A percentile compares a stretch with the other conserved stretches of the same genome.
These are phyloP conservation scores for Linderniella brevidens DNA, from an alignment of 257 asterid genomes.

Conservation along the genomic window DNA sequence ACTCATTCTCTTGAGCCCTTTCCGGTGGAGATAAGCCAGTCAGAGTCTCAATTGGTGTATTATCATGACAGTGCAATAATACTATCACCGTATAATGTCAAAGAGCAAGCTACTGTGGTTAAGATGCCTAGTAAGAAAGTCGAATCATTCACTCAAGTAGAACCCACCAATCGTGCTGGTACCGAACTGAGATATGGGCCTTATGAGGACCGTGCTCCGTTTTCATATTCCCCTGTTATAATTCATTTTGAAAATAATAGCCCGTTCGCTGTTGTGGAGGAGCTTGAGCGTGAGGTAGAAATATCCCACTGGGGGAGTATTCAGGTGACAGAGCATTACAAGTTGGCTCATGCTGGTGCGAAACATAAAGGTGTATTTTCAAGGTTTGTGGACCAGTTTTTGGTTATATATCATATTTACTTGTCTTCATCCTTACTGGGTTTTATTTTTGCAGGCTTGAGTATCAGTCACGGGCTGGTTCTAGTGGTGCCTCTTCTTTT, in stretches of 20 bases:
- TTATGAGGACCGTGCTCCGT: slow-evolving; percentile 42
- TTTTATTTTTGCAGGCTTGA: slow-evolving; percentile 59
- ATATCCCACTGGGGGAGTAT: slow-evolving; percentile 97
- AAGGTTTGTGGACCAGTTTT: slow-evolving; percentile 27
- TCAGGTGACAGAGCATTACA: slow-evolving; percentile 77
- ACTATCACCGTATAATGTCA: slow-evolving; percentile 67
- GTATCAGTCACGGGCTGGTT: slow-evolving; percentile 57
- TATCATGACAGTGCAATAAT: slow-evolving; percentile 82
- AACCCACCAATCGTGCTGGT: slow-evolving; percentile 53
- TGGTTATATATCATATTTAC: background rate
- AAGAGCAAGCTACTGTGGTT: slow-evolving; percentile 64
- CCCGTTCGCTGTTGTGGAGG: slow-evolving; percentile 95
- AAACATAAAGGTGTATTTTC: slow-evolving; percentile 85
- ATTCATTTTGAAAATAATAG: slow-evolving; percentile 82
- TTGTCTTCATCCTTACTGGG: background rate
- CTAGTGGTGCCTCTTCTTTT: slow-evolving; percentile 73
- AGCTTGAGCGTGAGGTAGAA: slow-evolving; percentile 96
- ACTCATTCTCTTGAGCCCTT: slow-evolving; percentile 90
- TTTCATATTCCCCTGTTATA: slow-evolving; percentile 50
- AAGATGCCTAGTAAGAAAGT: slow-evolving; percentile 60
- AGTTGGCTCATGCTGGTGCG: slow-evolving; percentile 86
- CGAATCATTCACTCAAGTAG: slow-evolving; percentile 81
- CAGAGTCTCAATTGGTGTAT: slow-evolving; percentile 87
- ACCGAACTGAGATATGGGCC: slow-evolving; percentile 83
- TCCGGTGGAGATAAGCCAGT: slow-evolving; percentile 77